Percentiles rank a stretch among this genome's conserved stretches.
These are phyloP conservation scores for Blastomyces percursus DNA, from an alignment of 2,329 filamentous ascomycete species.

Conservation along the genomic window DNA sequence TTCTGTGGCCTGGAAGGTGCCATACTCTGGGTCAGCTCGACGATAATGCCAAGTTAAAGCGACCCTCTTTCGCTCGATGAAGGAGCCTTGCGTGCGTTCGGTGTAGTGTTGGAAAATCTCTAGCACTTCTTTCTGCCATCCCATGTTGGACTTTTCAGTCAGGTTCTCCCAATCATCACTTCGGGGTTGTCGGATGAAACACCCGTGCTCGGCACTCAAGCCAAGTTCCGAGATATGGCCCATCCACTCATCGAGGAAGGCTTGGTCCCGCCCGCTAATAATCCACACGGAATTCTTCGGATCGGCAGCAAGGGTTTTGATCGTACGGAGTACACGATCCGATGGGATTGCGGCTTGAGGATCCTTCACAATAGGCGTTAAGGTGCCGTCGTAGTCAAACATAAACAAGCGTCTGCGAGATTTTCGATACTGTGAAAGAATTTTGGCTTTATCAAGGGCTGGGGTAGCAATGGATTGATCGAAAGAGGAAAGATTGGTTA, in stretches of 20 bases:
- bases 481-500: slow-evolving; percentile 68
- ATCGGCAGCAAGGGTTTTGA: slow-evolving; percentile 70
- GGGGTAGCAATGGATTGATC: slow-evolving; percentile 69
- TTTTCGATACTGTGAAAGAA: slow-evolving; percentile 63
- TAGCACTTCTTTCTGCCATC: slow-evolving; percentile 79
- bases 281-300: slow-evolving; percentile 91
- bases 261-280: slow-evolving; percentile 87
- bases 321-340: slow-evolving; percentile 64
- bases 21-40: slow-evolving; percentile 75
- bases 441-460: slow-evolving; percentile 60
- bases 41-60: slow-evolving; percentile 97
- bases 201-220: slow-evolving; percentile 94
- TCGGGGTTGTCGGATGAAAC: slow-evolving; percentile 77
- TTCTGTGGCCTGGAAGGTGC: slow-evolving; percentile 64
- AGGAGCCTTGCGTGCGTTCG: slow-evolving; percentile 74
- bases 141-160: slow-evolving; percentile 77
- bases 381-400: slow-evolving; percentile 97
- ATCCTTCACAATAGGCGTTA: slow-evolving; percentile 90
- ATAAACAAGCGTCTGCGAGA: slow-evolving; percentile 80
- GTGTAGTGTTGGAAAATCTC: slow-evolving; percentile 80
- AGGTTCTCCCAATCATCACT: slow-evolving; percentile 76
- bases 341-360: slow-evolving; percentile 82
- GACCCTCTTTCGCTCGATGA: slow-evolving; percentile 88
- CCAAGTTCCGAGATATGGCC: slow-evolving; percentile 83
- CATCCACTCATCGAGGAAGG: slow-evolving; percentile 80